phyloP scores from a whole-genome alignment of 2,329 filamentous ascomycete genomes.

The Diplodia scrobiculata region DNA sequence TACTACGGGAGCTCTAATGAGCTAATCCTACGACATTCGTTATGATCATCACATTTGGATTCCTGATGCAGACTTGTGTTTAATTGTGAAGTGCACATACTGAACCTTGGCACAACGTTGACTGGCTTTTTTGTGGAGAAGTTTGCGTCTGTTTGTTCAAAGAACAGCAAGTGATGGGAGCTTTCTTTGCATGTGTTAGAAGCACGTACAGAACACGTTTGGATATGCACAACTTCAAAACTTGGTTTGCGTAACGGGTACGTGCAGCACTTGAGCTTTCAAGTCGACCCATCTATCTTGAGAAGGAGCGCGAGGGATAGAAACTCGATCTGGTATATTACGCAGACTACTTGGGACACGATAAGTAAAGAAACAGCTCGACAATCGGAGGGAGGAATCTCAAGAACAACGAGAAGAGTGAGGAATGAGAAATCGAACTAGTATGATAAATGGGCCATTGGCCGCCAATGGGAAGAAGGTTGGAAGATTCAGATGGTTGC shows the following conservation, averaged over 20 bases:
- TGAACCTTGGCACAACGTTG: neutral
- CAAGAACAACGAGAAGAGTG: neutral
- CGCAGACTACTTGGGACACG: neutral
- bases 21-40: constrained; percentile 23
- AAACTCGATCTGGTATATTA: neutral
- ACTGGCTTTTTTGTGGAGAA: neutral
- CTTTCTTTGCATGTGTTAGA: neutral
- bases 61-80: neutral
- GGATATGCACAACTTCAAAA: neutral
- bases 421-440: neutral
- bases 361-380: neutral
- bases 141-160: neutral
- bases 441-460: neutral
- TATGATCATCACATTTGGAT: constrained; percentile 3
- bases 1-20: constrained; percentile 19
- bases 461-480: neutral
- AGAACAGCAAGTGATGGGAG: neutral
- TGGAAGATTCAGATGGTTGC: neutral
- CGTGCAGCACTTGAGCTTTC: neutral
- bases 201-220: neutral
- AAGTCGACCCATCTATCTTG: neutral
- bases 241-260: neutral
- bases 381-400: neutral
- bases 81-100: neutral
- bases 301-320: neutral